These are phyloP conservation scores for Cladosporium sp. DNA, from an alignment of 2,329 filamentous ascomycete species.

Conservation along the genomic window DNA sequence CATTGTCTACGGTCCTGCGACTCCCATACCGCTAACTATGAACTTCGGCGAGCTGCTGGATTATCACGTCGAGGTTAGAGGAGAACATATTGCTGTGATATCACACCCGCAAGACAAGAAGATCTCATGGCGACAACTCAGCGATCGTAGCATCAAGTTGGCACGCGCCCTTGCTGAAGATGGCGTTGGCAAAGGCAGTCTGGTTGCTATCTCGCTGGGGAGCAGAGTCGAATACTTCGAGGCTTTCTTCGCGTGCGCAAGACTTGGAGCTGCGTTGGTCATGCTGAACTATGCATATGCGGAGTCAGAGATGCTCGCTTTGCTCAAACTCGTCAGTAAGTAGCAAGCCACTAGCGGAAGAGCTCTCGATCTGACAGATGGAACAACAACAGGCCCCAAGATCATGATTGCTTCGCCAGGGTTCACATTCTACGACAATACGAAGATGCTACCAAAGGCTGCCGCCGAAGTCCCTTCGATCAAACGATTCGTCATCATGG, in stretches of 20 bases:
- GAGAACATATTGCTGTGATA: slow-evolving; percentile 24
- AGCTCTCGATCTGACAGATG: not conserved
- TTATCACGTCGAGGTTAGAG: slow-evolving; percentile 25
- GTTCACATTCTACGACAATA: slow-evolving; percentile 60
- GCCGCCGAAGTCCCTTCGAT: slow-evolving; percentile 39
- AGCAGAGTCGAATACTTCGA: slow-evolving; percentile 30
- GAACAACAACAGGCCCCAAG: slow-evolving; percentile 52
- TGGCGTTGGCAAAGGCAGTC: slow-evolving; percentile 25
- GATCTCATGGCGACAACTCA: slow-evolving; percentile 22
- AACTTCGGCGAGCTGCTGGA: slow-evolving; percentile 27
- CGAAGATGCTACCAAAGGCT: slow-evolving; percentile 49
- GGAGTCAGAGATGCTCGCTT: slow-evolving; percentile 62
- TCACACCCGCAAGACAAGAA: slow-evolving; percentile 23
- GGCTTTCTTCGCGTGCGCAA: slow-evolving; percentile 32
- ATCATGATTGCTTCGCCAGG: slow-evolving; percentile 63
- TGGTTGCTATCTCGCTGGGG: slow-evolving; percentile 28
- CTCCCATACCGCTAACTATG: slow-evolving; percentile 26
- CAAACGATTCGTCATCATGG: slow-evolving; percentile 53
- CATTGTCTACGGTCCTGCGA: slow-evolving; percentile 26
- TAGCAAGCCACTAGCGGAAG: slow-evolving; percentile 1
- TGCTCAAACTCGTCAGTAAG: slow-evolving; percentile 61
- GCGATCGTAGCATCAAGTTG: slow-evolving; percentile 24
- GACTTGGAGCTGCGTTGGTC: slow-evolving; percentile 46
- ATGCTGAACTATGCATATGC: slow-evolving; percentile 75
- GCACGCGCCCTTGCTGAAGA: slow-evolving; percentile 26